Evolutionary conservation across 495 filamentous ascomycete species (phyloP).

Genomic region (Aspergillus taichungensis): DNA sequence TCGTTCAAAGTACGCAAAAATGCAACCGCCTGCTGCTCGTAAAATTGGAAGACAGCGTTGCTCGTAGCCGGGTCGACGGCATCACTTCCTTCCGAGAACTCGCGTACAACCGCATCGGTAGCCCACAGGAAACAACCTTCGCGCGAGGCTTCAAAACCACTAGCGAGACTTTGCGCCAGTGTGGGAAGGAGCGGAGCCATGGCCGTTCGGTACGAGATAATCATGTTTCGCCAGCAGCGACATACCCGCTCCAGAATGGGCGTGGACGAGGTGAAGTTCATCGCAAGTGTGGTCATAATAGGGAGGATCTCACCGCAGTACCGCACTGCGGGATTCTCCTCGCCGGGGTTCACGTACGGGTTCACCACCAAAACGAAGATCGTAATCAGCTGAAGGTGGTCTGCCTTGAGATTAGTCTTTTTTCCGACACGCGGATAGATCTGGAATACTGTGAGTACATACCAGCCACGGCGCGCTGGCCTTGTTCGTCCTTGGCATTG

Average conservation of each 20-base stretch:
- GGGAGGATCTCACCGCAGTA: constrained; percentile 93
- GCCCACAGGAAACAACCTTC: constrained; percentile 98
- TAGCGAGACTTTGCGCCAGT: constrained; percentile 78
- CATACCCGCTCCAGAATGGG: constrained; percentile 92
- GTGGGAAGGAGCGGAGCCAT: constrained; percentile 76
- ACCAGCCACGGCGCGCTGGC: constrained; percentile 77
- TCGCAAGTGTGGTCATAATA: constrained; percentile 70
- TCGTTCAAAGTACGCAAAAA: constrained; percentile 87
- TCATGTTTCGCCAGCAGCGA: constrained; percentile 91
- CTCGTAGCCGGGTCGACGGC: constrained; percentile 75
- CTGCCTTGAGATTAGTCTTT: constrained; percentile 33
- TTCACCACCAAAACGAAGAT: constrained; percentile 75
- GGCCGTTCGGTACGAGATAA: constrained; percentile 86
- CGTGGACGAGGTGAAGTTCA: constrained; percentile 71
- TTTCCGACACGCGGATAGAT: not conserved
- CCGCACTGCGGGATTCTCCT: constrained; percentile 84
- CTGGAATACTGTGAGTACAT: constrained; percentile 17
- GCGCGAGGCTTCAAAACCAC: constrained; percentile 72
- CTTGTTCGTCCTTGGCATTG: constrained; percentile 67
- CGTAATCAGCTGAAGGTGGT: constrained; percentile 85
- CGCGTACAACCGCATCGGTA: constrained; percentile 85
- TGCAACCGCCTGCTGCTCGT: constrained; percentile 79
- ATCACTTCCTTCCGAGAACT: constrained; percentile 85
- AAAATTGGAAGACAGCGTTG: constrained; percentile 85
- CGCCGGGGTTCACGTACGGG: constrained; percentile 61